Evolutionary conservation across 805 yeast genomes (phyloP).

Genomic region (Phaffomyces antillensis): DNA sequence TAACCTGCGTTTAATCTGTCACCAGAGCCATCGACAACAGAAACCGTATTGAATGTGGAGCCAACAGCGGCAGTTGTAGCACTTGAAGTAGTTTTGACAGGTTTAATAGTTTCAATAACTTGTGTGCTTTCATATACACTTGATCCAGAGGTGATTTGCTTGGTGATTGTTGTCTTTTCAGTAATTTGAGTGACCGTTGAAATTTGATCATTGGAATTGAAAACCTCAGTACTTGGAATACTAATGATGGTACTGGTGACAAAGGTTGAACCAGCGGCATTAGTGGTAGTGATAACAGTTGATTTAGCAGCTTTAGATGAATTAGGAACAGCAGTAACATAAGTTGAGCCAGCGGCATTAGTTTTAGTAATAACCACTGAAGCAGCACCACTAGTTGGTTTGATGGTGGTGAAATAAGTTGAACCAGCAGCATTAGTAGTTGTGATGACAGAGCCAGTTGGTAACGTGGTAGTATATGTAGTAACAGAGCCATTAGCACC

Average conservation of each 20-base stretch:
- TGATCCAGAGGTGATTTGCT: slow-evolving; percentile 26
- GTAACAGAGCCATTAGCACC: neutral
- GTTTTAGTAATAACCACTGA: neutral
- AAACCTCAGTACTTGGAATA: neutral
- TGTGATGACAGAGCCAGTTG: slow-evolving; percentile 25
- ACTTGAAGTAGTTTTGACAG: too few species aligned
- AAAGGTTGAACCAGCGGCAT: neutral
- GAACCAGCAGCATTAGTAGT: slow-evolving; percentile 24
- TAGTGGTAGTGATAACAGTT: slow-evolving; percentile 9
- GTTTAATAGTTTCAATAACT: too few species aligned
- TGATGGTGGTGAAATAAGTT: slow-evolving; percentile 7
- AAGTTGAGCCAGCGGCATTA: neutral
- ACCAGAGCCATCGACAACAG: too few species aligned
- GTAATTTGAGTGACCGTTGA: slow-evolving; percentile 28
- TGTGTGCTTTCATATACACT: too few species aligned
- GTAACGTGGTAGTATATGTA: slow-evolving; percentile 2
- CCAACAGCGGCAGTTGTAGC: too few species aligned
- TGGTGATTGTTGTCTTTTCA: slow-evolving; percentile 25
- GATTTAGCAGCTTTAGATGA: neutral
- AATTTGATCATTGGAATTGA: slow-evolving; percentile 8
- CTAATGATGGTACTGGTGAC: neutral
- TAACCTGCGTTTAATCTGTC: too few species aligned
- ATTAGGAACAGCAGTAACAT: slow-evolving; percentile 4
- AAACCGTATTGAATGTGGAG: too few species aligned
- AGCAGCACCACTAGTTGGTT: slow-evolving; percentile 5